These are phyloP conservation scores for Pichia sporocuriosa DNA, from an alignment of 805 yeast species.

Conservation along the genomic window DNA sequence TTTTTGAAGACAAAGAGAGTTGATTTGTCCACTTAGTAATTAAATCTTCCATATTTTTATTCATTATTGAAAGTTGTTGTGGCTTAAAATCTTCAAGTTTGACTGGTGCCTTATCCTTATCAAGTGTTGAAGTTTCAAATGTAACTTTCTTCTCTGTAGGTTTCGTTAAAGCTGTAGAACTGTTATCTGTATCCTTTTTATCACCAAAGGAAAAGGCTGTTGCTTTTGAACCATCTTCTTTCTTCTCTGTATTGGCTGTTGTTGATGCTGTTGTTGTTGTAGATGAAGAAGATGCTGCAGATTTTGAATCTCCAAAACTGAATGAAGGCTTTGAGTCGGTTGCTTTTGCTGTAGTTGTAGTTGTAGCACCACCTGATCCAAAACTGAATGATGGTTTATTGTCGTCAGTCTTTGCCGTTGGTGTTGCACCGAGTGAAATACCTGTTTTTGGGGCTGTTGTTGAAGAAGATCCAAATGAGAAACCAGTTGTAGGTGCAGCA, in stretches of 20 bases:
- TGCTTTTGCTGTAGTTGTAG: constrained; percentile 4
- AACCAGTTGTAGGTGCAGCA: not conserved
- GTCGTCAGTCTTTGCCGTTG: not conserved
- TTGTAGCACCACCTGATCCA: constrained; percentile 4
- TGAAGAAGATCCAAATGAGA: not conserved
- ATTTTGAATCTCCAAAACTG: not conserved
- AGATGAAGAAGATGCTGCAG: constrained; percentile 13
- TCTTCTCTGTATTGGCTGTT: not conserved
- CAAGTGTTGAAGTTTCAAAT: constrained; percentile 5
- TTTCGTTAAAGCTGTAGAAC: constrained; percentile 4
- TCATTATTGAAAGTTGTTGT: constrained; percentile 70
- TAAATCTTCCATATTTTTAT: constrained; percentile 88
- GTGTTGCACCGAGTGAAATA: not conserved
- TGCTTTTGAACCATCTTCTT: constrained; percentile 9
- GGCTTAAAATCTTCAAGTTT: constrained; percentile 55
- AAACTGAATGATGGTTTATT: constrained; percentile 15
- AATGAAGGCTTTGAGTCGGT: constrained; percentile 10
- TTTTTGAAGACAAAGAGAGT: constrained; percentile 60
- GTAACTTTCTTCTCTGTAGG: constrained; percentile 7
- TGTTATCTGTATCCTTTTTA: constrained; percentile 10
- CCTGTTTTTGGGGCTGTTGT: not conserved
- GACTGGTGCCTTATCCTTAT: constrained; percentile 23
- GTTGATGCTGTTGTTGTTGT: constrained; percentile 9
- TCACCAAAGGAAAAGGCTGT: constrained; percentile 19
- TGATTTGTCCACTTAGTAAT: constrained; percentile 92